phyloP scores from a whole-genome alignment of 106 monocot genomes.

The Xerophyta viscosa region DNA sequence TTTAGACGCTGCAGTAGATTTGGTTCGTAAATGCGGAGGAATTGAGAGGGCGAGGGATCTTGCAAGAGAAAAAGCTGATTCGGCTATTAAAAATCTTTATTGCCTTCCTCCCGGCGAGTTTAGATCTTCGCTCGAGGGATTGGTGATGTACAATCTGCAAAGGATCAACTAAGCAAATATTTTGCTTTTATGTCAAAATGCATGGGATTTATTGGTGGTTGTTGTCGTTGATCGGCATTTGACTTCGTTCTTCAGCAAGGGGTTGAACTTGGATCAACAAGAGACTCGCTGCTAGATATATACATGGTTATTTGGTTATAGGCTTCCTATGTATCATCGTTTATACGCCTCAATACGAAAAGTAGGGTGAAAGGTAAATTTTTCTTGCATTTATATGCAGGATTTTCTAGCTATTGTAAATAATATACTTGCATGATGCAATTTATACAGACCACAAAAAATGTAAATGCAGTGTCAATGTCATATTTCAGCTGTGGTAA shows the following conservation, averaged over 20 bases:
- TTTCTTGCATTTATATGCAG: too few relatives aligned
- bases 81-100: constrained; percentile 59
- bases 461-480: too few relatives aligned
- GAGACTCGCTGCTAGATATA: too few relatives aligned
- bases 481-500: too few relatives aligned
- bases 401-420: too few relatives aligned
- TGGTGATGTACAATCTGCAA: constrained; percentile 83
- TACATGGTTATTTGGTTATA: too few relatives aligned
- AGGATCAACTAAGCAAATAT: constrained; percentile 36
- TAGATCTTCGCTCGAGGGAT: constrained; percentile 57
- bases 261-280: neutral
- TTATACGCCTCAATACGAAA: neutral
- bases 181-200: too few relatives aligned
- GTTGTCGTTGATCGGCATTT: too few relatives aligned
- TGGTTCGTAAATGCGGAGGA: constrained; percentile 55
- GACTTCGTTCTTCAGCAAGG: too few relatives aligned
- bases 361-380: neutral
- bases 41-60: constrained; percentile 61
- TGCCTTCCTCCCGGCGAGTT: constrained; percentile 65
- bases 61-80: constrained; percentile 64
- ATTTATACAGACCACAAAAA: too few relatives aligned
- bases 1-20: constrained; percentile 55
- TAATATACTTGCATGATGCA: too few relatives aligned
- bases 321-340: neutral
- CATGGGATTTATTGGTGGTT: too few relatives aligned